Base-by-base conservation (phyloP, 2,329 filamentous ascomycete species). In the Stemphylium vesicarium region DNA sequence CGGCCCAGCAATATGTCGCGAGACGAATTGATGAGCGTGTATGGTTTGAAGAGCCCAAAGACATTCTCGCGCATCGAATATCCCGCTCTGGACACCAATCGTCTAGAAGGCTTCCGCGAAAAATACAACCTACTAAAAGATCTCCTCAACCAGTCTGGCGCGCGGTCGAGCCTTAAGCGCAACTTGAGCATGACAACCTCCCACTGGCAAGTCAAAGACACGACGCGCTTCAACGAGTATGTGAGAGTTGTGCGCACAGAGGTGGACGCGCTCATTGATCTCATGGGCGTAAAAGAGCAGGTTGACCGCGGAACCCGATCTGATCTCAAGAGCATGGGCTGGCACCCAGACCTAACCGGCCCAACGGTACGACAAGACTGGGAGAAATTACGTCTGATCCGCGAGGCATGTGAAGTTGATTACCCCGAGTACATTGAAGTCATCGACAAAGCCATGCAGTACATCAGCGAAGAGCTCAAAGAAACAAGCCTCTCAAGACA, bases 301-400 rank as follows among this genome's bases (percentile, higher is more conserved):
- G 75, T 81, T 1, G 78, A 81, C 59, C 65, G 76, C 11, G 78
- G 73, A 11, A 77, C 78, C 64, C 70, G 74, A 32, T 75, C 76
- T 56, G 79, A 81, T 46, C 79, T 81, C 51, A 74, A 74, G 33
- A 73, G 75, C 11, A 77, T 81, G 65, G 79, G 77, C n/a, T 81
- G 79, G 79, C 79, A 81, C 61, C 71, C 80, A 2, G 78, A 80
- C 47, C 69, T 77, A 8, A 72, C 73, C 9, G 68, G 67, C 0
- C 64, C 69, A 10, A 40, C 66, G 10, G 66, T 74, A 5, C 60
- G 65, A 35, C 62, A 68, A 18, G 73, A 75, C 33, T 74, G 69
- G 72, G 70, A 73, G 36, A 81, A 81, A 62, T 62, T 81, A n/a
- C 64, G 70, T 15, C 68, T 81, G 7, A 73, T 81, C 29, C 68